Conservation (phyloP, 2,329 filamentous ascomycete species). For the Penicillium thymicola region DNA sequence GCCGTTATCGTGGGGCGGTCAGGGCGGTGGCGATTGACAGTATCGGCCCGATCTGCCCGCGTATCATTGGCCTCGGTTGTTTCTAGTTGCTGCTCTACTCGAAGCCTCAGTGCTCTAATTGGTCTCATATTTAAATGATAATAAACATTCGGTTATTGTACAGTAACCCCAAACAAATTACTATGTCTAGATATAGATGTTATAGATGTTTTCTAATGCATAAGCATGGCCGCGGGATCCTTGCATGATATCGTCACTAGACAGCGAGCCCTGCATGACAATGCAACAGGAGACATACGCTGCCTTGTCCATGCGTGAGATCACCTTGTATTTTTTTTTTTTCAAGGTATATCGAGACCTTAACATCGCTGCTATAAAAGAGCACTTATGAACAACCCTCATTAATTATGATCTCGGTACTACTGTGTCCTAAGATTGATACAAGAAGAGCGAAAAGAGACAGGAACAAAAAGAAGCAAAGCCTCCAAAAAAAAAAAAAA, state of each 20-base stretch:
- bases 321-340: no score
- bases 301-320: not conserved
- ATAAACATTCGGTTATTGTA: no score
- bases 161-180: not conserved
- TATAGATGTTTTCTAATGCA: not conserved
- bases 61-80: not conserved
- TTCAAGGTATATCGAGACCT: no score
- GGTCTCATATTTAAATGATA: not conserved
- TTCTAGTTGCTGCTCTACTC: not conserved
- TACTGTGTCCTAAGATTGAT: not conserved
- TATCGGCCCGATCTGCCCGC: slow-evolving; percentile 5
- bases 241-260: not conserved
- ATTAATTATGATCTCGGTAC: not conserved
- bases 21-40: slow-evolving; percentile 7
- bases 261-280: not conserved
- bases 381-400: not conserved
- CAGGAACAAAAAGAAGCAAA: not conserved
- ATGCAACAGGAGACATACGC: not conserved
- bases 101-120: not conserved
- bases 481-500: not conserved
- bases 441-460: not conserved
- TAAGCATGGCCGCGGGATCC: not conserved
- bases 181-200: no score
- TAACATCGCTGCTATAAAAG: not conserved
- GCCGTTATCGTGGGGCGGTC: slow-evolving; percentile 8